Conservation (phyloP, 164 flowering plant genomes). For the Stephania cephalantha region DNA sequence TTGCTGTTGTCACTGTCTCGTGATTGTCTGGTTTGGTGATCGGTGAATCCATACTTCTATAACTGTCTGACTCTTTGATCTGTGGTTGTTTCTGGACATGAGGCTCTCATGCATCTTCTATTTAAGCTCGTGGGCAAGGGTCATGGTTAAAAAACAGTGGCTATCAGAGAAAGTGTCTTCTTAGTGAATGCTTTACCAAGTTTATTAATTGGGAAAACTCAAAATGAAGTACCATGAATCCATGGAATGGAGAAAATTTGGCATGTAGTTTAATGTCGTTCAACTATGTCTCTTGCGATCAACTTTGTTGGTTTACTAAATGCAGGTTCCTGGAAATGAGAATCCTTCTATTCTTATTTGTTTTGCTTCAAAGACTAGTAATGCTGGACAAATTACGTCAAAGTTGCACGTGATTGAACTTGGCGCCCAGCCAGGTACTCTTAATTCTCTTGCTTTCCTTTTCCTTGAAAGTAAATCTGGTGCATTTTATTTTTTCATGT, state of each 20-base stretch:
- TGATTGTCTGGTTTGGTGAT: too few relatives aligned
- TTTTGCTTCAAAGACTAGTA: conserved; percentile 76
- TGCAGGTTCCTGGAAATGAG: conserved; percentile 88
- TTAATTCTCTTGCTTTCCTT: conserved; percentile 2
- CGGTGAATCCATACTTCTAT: too few relatives aligned
- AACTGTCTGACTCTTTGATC: too few relatives aligned
- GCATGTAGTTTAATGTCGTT: neutral
- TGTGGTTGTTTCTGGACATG: too few relatives aligned
- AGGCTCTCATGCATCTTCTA: too few relatives aligned
- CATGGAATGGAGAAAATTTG: neutral
- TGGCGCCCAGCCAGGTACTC: conserved; percentile 95
- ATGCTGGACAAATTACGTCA: conserved; percentile 93
- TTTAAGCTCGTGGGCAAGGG: too few relatives aligned
- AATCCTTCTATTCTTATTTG: conserved; percentile 72
- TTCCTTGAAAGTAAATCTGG: neutral
- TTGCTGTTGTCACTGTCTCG: too few relatives aligned
- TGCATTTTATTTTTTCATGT: neutral
- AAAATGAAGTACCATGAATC: neutral
- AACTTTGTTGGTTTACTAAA: conserved; percentile 6
- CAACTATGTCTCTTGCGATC: neutral
- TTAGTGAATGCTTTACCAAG: neutral
- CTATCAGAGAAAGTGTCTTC: too few relatives aligned
- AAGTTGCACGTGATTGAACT: conserved; percentile 97
- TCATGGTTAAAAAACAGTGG: too few relatives aligned
- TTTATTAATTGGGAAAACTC: too few relatives aligned